phyloP scores from a whole-genome alignment of 306 rosid genomes.

The Hippophae rhamnoides region DNA sequence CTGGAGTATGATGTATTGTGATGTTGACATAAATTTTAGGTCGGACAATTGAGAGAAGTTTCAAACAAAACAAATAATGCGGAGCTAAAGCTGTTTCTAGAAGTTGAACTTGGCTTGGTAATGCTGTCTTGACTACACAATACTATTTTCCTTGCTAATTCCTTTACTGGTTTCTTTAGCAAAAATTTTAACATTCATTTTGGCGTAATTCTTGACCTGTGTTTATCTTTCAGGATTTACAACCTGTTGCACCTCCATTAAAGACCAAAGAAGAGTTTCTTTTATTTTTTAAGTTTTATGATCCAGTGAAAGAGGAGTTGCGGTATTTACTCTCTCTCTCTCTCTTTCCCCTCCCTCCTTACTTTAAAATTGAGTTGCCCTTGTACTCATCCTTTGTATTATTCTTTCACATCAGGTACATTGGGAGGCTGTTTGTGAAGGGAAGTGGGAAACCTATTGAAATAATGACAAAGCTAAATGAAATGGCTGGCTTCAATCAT shows the following conservation, averaged over 20 bases:
- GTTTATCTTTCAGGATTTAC: conserved; percentile 10
- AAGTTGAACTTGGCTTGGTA: conserved; percentile 20
- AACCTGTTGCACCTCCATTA: conserved; percentile 15
- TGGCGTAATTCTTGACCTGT: background rate
- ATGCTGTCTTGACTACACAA: background rate
- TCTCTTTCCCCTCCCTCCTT: background rate
- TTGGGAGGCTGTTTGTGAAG: conserved; percentile 50
- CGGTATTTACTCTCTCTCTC: conserved; percentile 7
- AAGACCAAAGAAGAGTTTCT: conserved; percentile 21
- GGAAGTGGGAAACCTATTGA: conserved; percentile 67
- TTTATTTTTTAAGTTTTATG: conserved; percentile 16
- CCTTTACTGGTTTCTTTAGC: background rate
- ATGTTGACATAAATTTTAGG: conserved; percentile 6
- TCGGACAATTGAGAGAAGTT: conserved; percentile 19
- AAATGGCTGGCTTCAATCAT: conserved; percentile 77
- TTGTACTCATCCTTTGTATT: background rate
- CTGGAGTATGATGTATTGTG: background rate
- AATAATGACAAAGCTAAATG: conserved; percentile 56
- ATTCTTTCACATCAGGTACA: background rate
- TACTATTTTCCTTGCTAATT: background rate
- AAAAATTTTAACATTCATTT: background rate
- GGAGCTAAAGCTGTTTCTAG: conserved; percentile 17
- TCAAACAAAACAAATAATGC: conserved; percentile 20
- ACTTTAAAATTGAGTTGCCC: background rate
- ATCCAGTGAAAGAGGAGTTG: conserved; percentile 13